Evolutionary conservation across 208 protist genomes (phyloP).

Genomic region (Trypanosoma mega): DNA sequence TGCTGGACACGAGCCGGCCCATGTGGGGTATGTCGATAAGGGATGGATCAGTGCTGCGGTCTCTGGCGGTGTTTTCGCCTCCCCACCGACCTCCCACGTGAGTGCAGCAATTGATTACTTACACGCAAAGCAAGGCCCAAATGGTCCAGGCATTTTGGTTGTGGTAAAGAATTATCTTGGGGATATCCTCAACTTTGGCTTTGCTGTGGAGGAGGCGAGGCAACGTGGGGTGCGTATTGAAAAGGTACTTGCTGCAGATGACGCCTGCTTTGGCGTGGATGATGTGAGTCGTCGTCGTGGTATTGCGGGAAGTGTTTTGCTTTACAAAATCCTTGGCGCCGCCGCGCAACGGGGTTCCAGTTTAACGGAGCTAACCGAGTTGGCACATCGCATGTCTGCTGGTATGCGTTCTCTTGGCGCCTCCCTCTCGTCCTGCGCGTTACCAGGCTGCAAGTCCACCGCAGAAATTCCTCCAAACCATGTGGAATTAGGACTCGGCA

Average conservation of each 20-base stretch:
- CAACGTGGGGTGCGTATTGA: conserved; percentile 54
- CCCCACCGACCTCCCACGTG: conserved; percentile 63
- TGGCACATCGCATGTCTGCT: conserved; percentile 41
- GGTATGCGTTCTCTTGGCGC: conserved; percentile 74
- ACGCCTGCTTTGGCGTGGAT: conserved; percentile 56
- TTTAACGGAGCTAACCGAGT: conserved; percentile 51
- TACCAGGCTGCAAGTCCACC: conserved; percentile 53
- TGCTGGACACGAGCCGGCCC: conserved; percentile 87
- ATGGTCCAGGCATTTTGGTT: conserved; percentile 70
- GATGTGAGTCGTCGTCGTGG: conserved; percentile 53
- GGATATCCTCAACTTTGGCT: conserved; percentile 87
- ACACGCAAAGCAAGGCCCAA: conserved; percentile 33
- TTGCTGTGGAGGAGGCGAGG: conserved; percentile 70
- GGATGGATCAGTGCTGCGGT: conserved; percentile 92
- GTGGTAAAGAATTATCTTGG: conserved; percentile 94
- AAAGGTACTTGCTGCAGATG: conserved; percentile 81
- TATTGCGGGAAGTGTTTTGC: conserved; percentile 83
- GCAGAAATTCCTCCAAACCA: conserved; percentile 38
- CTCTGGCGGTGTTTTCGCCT: conserved; percentile 88
- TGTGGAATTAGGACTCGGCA: conserved; percentile 89
- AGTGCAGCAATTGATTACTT: conserved; percentile 79
- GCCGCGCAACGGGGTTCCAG: conserved; percentile 45
- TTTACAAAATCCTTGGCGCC: conserved; percentile 86
- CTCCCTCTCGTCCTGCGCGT: conserved; percentile 61
- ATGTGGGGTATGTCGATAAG: conserved; percentile 78